Evolutionary conservation across 345 rosid species (phyloP), one percentile per base, ranked within the genome.

Genomic region (Clarkia xantiana): DNA sequence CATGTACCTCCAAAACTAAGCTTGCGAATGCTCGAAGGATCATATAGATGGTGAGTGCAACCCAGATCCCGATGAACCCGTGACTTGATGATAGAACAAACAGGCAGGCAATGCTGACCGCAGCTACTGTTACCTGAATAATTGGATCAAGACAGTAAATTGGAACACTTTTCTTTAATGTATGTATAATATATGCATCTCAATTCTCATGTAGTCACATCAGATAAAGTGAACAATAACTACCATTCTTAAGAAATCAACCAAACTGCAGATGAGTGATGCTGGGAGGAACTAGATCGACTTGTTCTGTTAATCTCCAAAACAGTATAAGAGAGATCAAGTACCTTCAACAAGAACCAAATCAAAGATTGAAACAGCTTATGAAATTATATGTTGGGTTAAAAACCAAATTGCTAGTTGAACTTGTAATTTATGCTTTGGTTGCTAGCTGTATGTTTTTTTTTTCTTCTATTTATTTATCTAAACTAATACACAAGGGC

Each of bases 31-130:
- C 70, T 44, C 96, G 73, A 29, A 91, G 89, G 54, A 80, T 78
- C 98, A 87, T 91, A 53, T 78, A 91, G 49, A 87, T 67, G 29
- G 88, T 73, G 7, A 91, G 75, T 61, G 87, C 95, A 55, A 84
- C 46, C 98, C 98, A 87, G 38, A 91, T 76, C 25, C 98, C 98
- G 11, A 84, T 59, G 61, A 84, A 84, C 4, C 93, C 93, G 46
- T 54, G 62, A 38, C 62, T 56, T 4, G 73, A 58, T 39, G 98
- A 80, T 51, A 91, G 77, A 17, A 58, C 18, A 9, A 68, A 47
- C 60, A 91, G 67, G 46, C 84, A 79, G 42, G 63, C 38, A 25
- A 84, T 80, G 84, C 89, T 84, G 47, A 72, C 62, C 38, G 77
- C 55, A 20, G 96, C 87, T 56, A 86, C 96, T 40, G 60, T 40